phyloP scores from a whole-genome alignment of 805 yeast genomes.

The Pichia cabralensis region DNA sequence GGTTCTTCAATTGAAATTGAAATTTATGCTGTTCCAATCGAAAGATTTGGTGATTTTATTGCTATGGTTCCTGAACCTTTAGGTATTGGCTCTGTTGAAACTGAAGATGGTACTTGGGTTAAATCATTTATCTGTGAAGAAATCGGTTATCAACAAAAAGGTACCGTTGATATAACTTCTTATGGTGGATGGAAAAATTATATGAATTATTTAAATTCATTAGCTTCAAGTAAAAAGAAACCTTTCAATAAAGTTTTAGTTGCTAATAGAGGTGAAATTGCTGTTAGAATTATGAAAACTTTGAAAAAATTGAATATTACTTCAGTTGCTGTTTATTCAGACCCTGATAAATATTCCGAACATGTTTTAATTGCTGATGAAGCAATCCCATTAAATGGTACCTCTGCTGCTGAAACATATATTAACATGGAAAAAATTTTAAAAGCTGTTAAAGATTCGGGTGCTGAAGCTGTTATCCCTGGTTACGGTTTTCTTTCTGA shows the following conservation, averaged over 20 bases:
- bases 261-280: constrained; percentile 97
- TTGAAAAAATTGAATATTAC: constrained; percentile 68
- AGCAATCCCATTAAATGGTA: constrained; percentile 70
- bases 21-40: constrained; percentile 73
- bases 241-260: constrained; percentile 83
- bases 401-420: constrained; percentile 85
- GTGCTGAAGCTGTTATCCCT: constrained; percentile 93
- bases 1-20: constrained; percentile 68
- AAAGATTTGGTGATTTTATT: constrained; percentile 72
- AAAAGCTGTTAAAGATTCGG: constrained; percentile 71
- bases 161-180: constrained; percentile 71
- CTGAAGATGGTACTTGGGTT: constrained; percentile 71
- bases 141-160: constrained; percentile 60
- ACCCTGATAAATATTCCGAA: constrained; percentile 78
- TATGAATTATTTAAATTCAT: constrained; percentile 25
- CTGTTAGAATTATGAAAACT: constrained; percentile 87
- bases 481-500: constrained; percentile 96
- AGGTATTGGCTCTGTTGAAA: constrained; percentile 89
- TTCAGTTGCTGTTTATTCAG: constrained; percentile 84
- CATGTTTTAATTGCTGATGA: constrained; percentile 81
- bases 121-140: constrained; percentile 96
- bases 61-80: constrained; percentile 88
- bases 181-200: constrained; percentile 85
- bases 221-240: constrained; percentile 26
- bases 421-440: constrained; percentile 77